phyloP scores from a whole-genome alignment of 1,284 basidiomycete species.

The Moesziomyces sp. region DNA sequence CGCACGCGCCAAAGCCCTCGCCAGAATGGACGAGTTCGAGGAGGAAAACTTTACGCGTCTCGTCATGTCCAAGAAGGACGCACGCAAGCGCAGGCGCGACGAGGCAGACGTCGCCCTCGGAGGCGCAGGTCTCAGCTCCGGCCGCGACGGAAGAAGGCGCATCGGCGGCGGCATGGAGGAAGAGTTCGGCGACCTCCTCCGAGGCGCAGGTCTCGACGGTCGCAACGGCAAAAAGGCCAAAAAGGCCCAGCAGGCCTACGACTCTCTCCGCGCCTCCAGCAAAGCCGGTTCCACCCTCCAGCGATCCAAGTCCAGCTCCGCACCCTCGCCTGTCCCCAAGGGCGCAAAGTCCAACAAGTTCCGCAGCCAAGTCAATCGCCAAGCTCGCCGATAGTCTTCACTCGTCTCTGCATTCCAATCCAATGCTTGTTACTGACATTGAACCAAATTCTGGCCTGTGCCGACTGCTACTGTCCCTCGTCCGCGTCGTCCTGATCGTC shows the following conservation, averaged over 20 bases:
- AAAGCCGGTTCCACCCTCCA: slow-evolving; percentile 35
- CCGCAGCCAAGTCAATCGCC: slow-evolving; percentile 38
- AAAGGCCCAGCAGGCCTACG: slow-evolving; percentile 42
- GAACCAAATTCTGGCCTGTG: neutral
- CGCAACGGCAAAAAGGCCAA: slow-evolving; percentile 50
- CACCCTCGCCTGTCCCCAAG: neutral
- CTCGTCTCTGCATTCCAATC: neutral
- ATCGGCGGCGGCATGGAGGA: slow-evolving; percentile 65
- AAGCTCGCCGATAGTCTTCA: slow-evolving; percentile 11
- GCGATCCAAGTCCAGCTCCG: slow-evolving; percentile 16
- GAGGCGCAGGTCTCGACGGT: slow-evolving; percentile 46
- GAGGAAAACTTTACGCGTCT: slow-evolving; percentile 95
- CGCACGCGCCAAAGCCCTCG: slow-evolving; percentile 79
- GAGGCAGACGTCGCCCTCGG: slow-evolving; percentile 94
- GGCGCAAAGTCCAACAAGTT: slow-evolving; percentile 29
- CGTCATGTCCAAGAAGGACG: slow-evolving; percentile 90
- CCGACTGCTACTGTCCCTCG: slow-evolving; percentile 3
- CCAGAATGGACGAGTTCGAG: slow-evolving; percentile 88
- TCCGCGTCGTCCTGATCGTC: slow-evolving; percentile 12
- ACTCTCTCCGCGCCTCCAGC: slow-evolving; percentile 29
- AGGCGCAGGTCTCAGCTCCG: slow-evolving; percentile 62
- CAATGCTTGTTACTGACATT: neutral
- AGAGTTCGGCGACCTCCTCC: slow-evolving; percentile 65
- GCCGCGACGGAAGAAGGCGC: slow-evolving; percentile 49
- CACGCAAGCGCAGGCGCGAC: slow-evolving; percentile 80